Conservation (phyloP, 306 rosid genomes). For the Cicer arietinum region DNA sequence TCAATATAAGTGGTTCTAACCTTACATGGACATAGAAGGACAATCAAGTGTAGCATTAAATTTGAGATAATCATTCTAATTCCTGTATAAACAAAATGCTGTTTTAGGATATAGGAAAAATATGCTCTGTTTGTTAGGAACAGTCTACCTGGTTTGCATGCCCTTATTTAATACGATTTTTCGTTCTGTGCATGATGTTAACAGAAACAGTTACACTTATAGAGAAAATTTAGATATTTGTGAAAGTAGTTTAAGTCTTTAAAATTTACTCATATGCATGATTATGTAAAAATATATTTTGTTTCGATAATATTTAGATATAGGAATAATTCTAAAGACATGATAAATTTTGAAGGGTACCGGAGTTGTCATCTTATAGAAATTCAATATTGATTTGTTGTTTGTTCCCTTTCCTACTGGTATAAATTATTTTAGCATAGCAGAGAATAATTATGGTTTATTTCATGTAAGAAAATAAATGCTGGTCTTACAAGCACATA, state of each 20-base stretch:
- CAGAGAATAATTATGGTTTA: conserved; percentile 47
- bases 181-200: neutral
- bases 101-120: neutral
- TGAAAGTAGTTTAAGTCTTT: conserved; percentile 1
- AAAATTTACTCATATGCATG: neutral
- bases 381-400: conserved; percentile 30
- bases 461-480: conserved; percentile 52
- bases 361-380: neutral
- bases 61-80: conserved; percentile 18
- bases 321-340: neutral
- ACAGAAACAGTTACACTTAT: no score
- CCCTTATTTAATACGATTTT: neutral
- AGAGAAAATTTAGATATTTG: neutral
- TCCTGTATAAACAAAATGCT: neutral
- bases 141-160: conserved; percentile 3
- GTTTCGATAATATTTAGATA: neutral
- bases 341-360: neutral
- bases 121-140: conserved; percentile 9
- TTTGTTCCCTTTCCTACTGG: conserved; percentile 43
- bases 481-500: conserved; percentile 24
- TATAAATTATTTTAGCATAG: conserved; percentile 43
- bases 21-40: conserved; percentile 21
- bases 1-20: neutral
- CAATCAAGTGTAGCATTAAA: neutral
- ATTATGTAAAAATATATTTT: neutral